Evolutionary conservation across 768 basidiomycete species (phyloP).

Genomic region (Russula sp.): DNA sequence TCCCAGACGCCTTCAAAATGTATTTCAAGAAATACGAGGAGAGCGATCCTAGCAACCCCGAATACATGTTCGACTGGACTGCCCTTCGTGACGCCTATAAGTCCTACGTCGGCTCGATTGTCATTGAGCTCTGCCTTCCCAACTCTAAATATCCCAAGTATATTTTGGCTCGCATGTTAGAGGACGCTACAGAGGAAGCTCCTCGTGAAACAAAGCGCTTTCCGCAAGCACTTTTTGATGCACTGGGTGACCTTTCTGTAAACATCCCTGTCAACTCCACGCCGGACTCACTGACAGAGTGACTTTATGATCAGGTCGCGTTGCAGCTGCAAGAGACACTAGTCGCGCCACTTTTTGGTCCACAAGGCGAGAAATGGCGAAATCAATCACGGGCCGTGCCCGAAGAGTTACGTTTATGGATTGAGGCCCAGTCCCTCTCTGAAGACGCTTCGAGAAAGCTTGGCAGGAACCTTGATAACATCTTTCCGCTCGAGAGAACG

Average conservation of each 20-base stretch:
- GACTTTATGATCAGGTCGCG: conserved; percentile 45
- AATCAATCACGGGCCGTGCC: conserved; percentile 51
- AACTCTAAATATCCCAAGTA: conserved; percentile 61
- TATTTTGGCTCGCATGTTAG: conserved; percentile 63
- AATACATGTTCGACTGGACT: conserved; percentile 63
- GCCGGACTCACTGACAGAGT: neutral
- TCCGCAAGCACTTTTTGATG: conserved; percentile 76
- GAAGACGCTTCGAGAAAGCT: conserved; percentile 51
- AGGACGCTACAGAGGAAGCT: conserved; percentile 69
- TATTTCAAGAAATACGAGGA: conserved; percentile 57
- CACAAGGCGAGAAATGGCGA: conserved; percentile 55
- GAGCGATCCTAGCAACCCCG: conserved; percentile 45
- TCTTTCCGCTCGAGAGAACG: conserved; percentile 58
- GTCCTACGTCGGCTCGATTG: conserved; percentile 80
- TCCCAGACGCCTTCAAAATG: conserved; percentile 65
- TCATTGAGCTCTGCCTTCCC: conserved; percentile 80
- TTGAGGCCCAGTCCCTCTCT: conserved; percentile 65
- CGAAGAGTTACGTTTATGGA: conserved; percentile 61
- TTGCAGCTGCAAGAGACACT: conserved; percentile 66
- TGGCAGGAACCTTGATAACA: conserved; percentile 51
- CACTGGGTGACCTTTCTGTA: conserved; percentile 79
- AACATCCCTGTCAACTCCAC: conserved; percentile 26
- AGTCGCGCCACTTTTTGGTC: conserved; percentile 56
- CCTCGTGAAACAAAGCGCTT: conserved; percentile 73
- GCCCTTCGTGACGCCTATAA: conserved; percentile 60